Base-by-base conservation (phyloP, 2,329 filamentous ascomycete genomes). In the Metarhizium album region DNA sequence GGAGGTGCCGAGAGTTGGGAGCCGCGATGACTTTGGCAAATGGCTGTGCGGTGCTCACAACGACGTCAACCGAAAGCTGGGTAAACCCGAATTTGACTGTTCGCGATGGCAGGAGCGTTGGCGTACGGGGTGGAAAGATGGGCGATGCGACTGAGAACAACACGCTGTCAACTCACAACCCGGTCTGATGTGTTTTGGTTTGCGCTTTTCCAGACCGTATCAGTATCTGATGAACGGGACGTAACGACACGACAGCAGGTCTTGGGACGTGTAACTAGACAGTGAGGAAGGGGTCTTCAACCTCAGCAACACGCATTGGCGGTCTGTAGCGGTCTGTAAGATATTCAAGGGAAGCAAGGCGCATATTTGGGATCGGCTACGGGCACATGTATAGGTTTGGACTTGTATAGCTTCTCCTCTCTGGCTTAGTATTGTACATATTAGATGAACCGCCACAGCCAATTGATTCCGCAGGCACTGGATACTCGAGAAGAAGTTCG, bases 21-120 rank as follows among this genome's bases (percentile, higher is more conserved):
- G 75, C 56, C 70, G 81, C 37, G 78, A 82, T 52, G 85, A 89
- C 59, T 89, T 93, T 66, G 87, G 87, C 23, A 74, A 73, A 53
- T 94, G 88, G 88, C 77, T 93, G 66, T 94, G 87, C 63, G 83
- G 86, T 61, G 87, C 87, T 54, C 87, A 94, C 67, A 94, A 94
- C 68, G 86, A 87, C 27, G 87, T 94, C 45, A 94, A 94, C 67
- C 74, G 75, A 53, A 97, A 96, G 73, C 68, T 98, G 59, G 93
- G 93, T 47, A 98, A 98, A 77, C 76, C 80, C 53, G 78, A 78
- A 59, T 98, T 98, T 70, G 90, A 98, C 74, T 98, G 93, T 70
- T 74, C 73, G 50, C 80, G 75, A 61, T 97, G 93, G 91, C 84
- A 96, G 67, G 87, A 97, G 75, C 79, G 93, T 66, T 98, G 93